Conservation (phyloP, 495 filamentous ascomycete species). For the Aspergillus leporis region DNA sequence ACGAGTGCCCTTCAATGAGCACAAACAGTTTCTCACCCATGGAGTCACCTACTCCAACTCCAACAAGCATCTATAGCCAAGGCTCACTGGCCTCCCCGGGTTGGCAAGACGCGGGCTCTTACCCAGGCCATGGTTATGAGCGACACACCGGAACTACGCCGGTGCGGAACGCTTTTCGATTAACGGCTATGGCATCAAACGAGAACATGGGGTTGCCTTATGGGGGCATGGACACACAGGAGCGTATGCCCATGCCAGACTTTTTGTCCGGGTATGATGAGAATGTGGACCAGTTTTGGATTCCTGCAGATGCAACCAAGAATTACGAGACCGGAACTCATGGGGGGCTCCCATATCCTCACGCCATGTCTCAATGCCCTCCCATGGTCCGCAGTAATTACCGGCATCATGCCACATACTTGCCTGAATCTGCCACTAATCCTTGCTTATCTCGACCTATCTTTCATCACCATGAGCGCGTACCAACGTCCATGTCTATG, state of each 20-base stretch:
- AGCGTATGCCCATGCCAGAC: constrained; percentile 40
- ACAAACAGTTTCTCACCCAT: constrained; percentile 48
- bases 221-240: constrained; percentile 37
- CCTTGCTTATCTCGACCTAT: constrained; percentile 47
- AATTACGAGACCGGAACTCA: constrained; percentile 33
- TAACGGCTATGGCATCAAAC: constrained; percentile 37
- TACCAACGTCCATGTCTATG: constrained; percentile 47
- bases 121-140: constrained; percentile 32
- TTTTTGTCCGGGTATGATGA: constrained; percentile 47
- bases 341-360: constrained; percentile 35
- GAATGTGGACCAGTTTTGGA: constrained; percentile 46
- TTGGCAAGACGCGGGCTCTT: constrained; percentile 42
- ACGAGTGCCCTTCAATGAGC: constrained; percentile 48
- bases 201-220: constrained; percentile 39
- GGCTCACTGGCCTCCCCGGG: constrained; percentile 41
- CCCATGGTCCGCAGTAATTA: constrained; percentile 41
- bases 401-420: constrained; percentile 35
- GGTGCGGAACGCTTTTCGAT: constrained; percentile 40
- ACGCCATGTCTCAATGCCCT: constrained; percentile 39
- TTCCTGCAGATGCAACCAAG: constrained; percentile 42
- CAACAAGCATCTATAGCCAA: constrained; percentile 47
- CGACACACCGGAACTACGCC: constrained; percentile 37
- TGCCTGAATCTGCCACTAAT: constrained; percentile 45
- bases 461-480: constrained; percentile 42
- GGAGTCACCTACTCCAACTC: constrained; percentile 47